Base-by-base conservation (phyloP, 495 filamentous ascomycete species). In the Penicillium salamii region DNA sequence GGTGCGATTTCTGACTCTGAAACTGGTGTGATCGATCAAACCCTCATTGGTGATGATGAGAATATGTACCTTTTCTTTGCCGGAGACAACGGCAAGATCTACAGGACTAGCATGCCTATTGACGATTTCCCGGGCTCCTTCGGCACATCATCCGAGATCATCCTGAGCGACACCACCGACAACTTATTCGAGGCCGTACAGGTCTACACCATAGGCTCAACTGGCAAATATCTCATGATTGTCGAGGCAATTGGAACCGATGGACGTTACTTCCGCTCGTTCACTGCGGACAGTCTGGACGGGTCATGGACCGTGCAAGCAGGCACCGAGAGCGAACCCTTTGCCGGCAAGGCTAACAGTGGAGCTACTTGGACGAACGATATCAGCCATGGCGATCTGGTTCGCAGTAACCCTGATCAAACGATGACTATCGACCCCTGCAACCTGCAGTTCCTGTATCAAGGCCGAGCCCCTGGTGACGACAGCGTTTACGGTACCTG, bases 51-150 rank as follows among this genome's bases (percentile, higher is more conserved):
- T 45, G 83, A 85, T 65, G 58, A 53, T 44, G 63, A 55, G 2
- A 70, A 74, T 55, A 83, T 84, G 76, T 84, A 83, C 52, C 72
- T 85, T 0, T 86, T 85, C 75, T 86, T 84, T 44, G 71, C 77
- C 0, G 83, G 81, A 5, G 83, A 86, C 54, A 81, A 86, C 49
- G 83, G 82, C 62, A 78, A 76, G 40, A 79, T 86, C 58, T 86
- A 85, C 67, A 73, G 80, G 3, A 49, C 79, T 18, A 75, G 68
- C 44, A 85, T 82, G 78, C 68, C 82, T 15, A 74, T 84, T 45
- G 66, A 50, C 20, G 71, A 77, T 32, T 86, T 86, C 71, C 83
- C 81, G 0, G 75, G 72, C 40, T 70, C 55, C 55, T 85, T 87
- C 59, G 81, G 82, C 50, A 68, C 69, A 3, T 20, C 59, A 0